Conservation (phyloP, 495 filamentous ascomycete genomes). For the Antarctomyces pellizariae region DNA sequence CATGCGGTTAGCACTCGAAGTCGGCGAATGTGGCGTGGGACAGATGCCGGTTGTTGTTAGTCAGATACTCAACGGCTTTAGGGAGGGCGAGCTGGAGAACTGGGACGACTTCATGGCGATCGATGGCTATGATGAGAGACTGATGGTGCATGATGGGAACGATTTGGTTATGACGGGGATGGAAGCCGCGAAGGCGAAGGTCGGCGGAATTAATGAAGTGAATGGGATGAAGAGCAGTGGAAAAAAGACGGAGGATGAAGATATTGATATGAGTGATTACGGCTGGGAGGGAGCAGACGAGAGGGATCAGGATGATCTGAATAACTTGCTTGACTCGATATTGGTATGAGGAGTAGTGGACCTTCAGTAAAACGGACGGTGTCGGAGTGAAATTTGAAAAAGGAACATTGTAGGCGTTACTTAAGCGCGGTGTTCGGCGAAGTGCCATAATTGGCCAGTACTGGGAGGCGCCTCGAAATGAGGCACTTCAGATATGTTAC, state of each 20-base stretch:
- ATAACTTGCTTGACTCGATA: conserved; percentile 40
- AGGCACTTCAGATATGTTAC: too few relatives aligned
- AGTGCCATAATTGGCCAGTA: too few relatives aligned
- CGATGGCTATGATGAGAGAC: conserved; percentile 15
- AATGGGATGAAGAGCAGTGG: conserved; percentile 11
- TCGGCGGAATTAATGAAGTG: conserved; percentile 15
- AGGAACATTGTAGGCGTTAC: too few relatives aligned
- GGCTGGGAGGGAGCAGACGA: conserved; percentile 51
- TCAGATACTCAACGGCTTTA: conserved; percentile 43
- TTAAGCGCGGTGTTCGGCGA: too few relatives aligned
- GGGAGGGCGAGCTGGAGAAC: conserved; percentile 53
- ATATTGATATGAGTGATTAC: conserved; percentile 35
- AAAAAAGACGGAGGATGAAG: too few relatives aligned
- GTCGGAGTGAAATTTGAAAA: too few relatives aligned
- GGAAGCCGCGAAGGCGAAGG: conserved; percentile 6
- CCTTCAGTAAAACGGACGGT: too few relatives aligned
- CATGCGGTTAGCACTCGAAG: conserved; percentile 45
- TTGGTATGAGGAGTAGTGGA: too few relatives aligned
- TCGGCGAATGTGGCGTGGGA: conserved; percentile 49
- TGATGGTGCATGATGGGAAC: conserved; percentile 12
- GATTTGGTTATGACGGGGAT: conserved; percentile 11
- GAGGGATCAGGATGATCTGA: conserved; percentile 37
- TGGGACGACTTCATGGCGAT: conserved; percentile 26
- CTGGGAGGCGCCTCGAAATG: too few relatives aligned
- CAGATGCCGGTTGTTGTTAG: conserved; percentile 55